Evolutionary conservation across 2,329 filamentous ascomycete genomes (phyloP), one percentile per base, ranked within the genome.

Genomic region (Diaporthe eres): DNA sequence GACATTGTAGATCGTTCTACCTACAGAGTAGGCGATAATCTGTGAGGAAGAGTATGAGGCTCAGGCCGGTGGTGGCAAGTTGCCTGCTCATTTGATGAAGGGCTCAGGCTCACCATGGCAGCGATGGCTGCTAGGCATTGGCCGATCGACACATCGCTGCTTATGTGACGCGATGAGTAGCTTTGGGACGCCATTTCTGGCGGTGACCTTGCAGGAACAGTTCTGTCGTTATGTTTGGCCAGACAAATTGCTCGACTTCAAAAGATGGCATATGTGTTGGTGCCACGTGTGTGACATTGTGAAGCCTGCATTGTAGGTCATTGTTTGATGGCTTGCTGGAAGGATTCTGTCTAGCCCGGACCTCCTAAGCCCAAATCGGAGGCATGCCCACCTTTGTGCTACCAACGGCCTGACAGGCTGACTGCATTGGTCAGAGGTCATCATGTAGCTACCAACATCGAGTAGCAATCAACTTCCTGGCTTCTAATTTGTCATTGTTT

Each of bases 1-100:
- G 25, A 72, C 3, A 47, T 61, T 72, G 39, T 72, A 72, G 47
- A 25, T 42, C 1, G 22, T n/a, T 74, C 73, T 42, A 60, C 10
- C 73, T 74, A 31, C 25, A 42, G 28, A 28, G 17, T 51, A 74
- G 28, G 63, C n/a, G 22, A n/a, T 37, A 3, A 63, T 22, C 71
- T 73, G n/a, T n/a, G 28, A 13, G 12, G 51, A 28, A n/a, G 10
- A 53, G 4, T 13, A 28, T 53, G 8, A 53, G 51, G 51, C n/a
- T 53, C 44, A 19, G 19, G n/a, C 37, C 63, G 9, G 13, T 25
- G 13, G 51, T 3, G 9, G 51, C 51, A 28, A n/a, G 2, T 53
- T n/a, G 2, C 10, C n/a, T 28, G n/a, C 22, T 25, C 51, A 5
- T 28, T 13, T 10, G 4, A 28, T 8, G 4, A 28, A 53, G 51